Evolutionary conservation across 1,284 basidiomycete species (phyloP).

Genomic region (Thecaphora thlaspeos): DNA sequence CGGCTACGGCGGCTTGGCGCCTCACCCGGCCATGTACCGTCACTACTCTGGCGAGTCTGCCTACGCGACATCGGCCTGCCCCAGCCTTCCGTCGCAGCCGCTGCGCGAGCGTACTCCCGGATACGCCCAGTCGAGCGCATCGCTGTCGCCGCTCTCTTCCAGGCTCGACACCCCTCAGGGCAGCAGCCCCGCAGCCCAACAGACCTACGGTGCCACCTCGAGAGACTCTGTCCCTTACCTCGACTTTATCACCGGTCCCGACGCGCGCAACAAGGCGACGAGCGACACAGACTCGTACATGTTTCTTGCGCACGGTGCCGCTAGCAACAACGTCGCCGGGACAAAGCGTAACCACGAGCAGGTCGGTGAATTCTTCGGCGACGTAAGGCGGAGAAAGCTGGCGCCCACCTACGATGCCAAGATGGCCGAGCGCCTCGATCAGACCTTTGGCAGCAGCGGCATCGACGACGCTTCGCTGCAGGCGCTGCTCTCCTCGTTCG

Average conservation of each 20-base stretch:
- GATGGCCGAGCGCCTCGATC: conserved; percentile 51
- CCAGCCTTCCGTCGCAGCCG: conserved; percentile 11
- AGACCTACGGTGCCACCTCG: conserved; percentile 7
- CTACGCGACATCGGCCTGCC: conserved; percentile 15
- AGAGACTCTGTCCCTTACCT: conserved; percentile 32
- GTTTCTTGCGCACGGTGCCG: conserved; percentile 41
- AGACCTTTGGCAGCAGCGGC: conserved; percentile 37
- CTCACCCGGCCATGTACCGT: not conserved
- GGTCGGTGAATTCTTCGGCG: conserved; percentile 49
- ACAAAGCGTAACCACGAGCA: conserved; percentile 45
- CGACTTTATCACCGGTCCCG: conserved; percentile 19
- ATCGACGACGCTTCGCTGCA: conserved; percentile 43
- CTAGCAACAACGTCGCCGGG: conserved; percentile 29
- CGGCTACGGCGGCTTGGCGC: conserved; percentile 4
- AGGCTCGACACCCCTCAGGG: conserved; percentile 41
- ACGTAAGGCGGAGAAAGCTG: conserved; percentile 46
- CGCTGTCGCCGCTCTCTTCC: conserved; percentile 44
- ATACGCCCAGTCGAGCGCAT: conserved; percentile 45
- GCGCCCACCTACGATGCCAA: conserved; percentile 49
- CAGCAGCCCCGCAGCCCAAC: conserved; percentile 24
- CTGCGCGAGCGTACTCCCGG: conserved; percentile 18
- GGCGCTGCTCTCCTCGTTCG: conserved; percentile 36
- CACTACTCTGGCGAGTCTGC: conserved; percentile 17
- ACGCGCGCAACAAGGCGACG: conserved; percentile 26
- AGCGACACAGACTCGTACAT: conserved; percentile 47